A percentile compares a stretch with the other conserved stretches of the same genome.
Conservation (phyloP, 169 alveolate genomes). For the Plasmodium vivax region DNA sequence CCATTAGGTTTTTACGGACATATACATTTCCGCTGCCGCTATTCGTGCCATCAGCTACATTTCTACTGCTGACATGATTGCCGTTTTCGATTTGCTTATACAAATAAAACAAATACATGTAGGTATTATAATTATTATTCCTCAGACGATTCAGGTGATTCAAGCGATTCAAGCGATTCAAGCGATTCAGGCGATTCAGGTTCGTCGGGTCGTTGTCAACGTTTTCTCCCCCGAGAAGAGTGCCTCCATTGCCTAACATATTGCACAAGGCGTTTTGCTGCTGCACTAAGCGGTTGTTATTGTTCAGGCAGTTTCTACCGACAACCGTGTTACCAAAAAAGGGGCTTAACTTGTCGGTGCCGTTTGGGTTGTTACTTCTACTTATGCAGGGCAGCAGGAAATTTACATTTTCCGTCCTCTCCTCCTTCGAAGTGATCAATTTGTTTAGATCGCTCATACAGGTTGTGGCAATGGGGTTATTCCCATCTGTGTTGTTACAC, state of each 20-base stretch:
- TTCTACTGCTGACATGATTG: background rate
- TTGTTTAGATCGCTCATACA: background rate
- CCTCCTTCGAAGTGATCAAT: background rate
- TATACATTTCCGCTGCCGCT: background rate
- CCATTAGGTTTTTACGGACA: background rate
- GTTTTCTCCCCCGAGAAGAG: background rate
- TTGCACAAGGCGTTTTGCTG: background rate
- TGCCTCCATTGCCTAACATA: slow-evolving; percentile 3
- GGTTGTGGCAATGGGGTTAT: background rate
- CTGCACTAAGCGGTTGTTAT: background rate
- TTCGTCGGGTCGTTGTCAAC: background rate
- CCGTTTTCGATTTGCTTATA: slow-evolving; percentile 10
- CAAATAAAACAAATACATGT: slow-evolving; percentile 8
- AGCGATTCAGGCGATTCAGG: background rate
- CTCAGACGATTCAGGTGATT: background rate
- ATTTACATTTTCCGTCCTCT: background rate
- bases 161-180: no score
- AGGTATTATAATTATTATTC: slow-evolving; percentile 25
- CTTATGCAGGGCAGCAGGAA: background rate
- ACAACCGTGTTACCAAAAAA: background rate
- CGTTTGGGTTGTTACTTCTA: background rate
- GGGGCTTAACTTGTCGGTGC: background rate
- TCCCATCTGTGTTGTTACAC: background rate
- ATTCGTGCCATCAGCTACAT: background rate
- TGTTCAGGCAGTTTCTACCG: background rate